These are phyloP conservation scores for Arctostaphylos glauca DNA, from an alignment of 148 eudicot genomes.

Conservation along the genomic window DNA sequence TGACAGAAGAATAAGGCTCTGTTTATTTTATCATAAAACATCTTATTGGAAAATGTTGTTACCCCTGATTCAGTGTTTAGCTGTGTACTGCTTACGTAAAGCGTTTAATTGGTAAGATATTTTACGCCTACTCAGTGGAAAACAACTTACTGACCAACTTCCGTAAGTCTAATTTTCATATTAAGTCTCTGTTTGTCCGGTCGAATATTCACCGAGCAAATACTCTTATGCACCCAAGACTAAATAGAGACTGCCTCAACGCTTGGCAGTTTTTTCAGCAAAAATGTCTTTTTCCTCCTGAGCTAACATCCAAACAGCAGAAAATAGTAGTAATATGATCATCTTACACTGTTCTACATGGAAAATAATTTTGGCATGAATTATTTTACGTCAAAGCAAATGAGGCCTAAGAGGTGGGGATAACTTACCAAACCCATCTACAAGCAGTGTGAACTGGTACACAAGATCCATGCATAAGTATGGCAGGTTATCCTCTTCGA, in stretches of 20 bases:
- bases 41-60: neutral
- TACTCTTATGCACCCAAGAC: too few species aligned
- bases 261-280: too few species aligned
- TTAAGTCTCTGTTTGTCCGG: too few species aligned
- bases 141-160: neutral
- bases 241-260: too few species aligned
- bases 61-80: neutral
- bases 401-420: neutral
- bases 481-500: slow-evolving; percentile 71
- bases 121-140: neutral
- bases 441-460: slow-evolving; percentile 82
- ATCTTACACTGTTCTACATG: neutral
- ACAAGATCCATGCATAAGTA: slow-evolving; percentile 95
- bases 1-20: neutral
- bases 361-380: neutral
- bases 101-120: neutral
- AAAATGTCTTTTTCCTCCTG: neutral
- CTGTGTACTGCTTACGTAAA: neutral
- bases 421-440: slow-evolving; percentile 88
- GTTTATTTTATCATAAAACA: neutral
- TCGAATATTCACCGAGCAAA: too few species aligned
- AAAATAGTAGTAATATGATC: neutral
- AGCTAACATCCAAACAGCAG: neutral
- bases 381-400: neutral
- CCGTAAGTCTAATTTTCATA: too few species aligned